phyloP scores from a whole-genome alignment of 495 filamentous ascomycete species.

The Acidiella bohemica region DNA sequence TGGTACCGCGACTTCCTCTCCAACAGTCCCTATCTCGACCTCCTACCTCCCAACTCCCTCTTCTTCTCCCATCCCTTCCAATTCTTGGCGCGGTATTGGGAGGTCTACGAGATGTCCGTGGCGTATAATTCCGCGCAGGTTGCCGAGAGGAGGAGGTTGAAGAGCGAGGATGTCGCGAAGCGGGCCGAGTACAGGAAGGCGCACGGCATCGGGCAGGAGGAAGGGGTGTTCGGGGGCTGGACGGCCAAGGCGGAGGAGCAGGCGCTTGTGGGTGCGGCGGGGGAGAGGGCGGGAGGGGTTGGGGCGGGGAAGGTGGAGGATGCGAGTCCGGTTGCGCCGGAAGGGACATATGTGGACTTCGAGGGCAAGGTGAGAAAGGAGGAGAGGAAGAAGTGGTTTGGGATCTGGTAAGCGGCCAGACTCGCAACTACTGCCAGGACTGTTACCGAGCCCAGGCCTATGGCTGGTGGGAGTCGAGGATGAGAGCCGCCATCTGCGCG shows the following conservation, averaged over 20 bases:
- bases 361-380: constrained; percentile 21
- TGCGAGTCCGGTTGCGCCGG: constrained; percentile 5
- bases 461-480: too few relatives aligned
- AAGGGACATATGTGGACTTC: constrained; percentile 23
- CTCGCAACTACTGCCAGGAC: too few relatives aligned
- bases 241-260: constrained; percentile 21
- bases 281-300: constrained; percentile 7
- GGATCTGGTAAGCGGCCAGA: constrained; percentile 22
- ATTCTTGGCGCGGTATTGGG: constrained; percentile 41
- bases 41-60: constrained; percentile 50
- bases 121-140: constrained; percentile 47
- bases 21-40: constrained; percentile 55
- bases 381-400: constrained; percentile 22
- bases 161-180: constrained; percentile 69
- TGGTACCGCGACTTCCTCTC: constrained; percentile 56
- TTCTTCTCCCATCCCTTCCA: constrained; percentile 49
- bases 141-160: constrained; percentile 49
- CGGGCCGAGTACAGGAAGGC: constrained; percentile 63
- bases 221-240: constrained; percentile 32
- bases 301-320: constrained; percentile 2
- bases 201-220: constrained; percentile 55
- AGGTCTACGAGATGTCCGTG: constrained; percentile 59
- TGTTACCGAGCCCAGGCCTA: too few relatives aligned
- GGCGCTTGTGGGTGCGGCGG: constrained; percentile 8
- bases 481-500: too few relatives aligned